Conservation (phyloP, 257 asterid genomes). For the Parsonsia alboflavescens region DNA sequence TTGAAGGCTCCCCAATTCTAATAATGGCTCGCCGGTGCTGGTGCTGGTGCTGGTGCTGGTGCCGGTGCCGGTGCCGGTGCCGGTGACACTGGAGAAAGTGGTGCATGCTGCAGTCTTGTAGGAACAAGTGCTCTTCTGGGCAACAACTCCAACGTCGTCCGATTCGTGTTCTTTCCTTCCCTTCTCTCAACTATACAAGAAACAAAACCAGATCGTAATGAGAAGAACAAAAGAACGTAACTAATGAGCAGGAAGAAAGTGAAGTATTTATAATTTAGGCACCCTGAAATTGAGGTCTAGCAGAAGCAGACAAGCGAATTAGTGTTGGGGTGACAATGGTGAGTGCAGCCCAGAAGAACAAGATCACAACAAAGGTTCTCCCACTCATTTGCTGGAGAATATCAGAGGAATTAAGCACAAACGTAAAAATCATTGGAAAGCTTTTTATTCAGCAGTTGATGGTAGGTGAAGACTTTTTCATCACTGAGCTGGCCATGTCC, state of each 20-base stretch:
- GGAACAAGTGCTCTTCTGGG: slow-evolving; percentile 59
- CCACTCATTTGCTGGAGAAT: slow-evolving; percentile 48
- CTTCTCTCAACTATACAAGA: slow-evolving; percentile 28
- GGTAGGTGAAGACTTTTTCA: slow-evolving; percentile 23
- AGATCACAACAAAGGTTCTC: slow-evolving; percentile 53
- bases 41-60: neutral
- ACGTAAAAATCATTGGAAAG: slow-evolving; percentile 8
- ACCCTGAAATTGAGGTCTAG: slow-evolving; percentile 50
- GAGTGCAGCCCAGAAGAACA: slow-evolving; percentile 72
- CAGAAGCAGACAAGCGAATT: slow-evolving; percentile 57
- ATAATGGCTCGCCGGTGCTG: neutral
- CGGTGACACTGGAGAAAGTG: slow-evolving; percentile 19
- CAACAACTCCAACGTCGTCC: slow-evolving; percentile 16
- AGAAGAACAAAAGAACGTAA: neutral
- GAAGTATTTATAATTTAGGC: neutral
- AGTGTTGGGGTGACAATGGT: slow-evolving; percentile 65
- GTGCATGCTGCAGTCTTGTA: slow-evolving; percentile 11
- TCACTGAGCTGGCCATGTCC: slow-evolving; percentile 61
- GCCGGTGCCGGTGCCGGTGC: slow-evolving; percentile 19
- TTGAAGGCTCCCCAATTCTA: neutral
- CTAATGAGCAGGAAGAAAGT: neutral
- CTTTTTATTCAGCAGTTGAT: slow-evolving; percentile 24
- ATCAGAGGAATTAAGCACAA: slow-evolving; percentile 16
- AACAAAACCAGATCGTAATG: neutral
- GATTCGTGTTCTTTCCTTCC: slow-evolving; percentile 14